These are phyloP conservation scores for Diaporthe batatas DNA, from an alignment of 2,329 filamentous ascomycete genomes.

Conservation along the genomic window DNA sequence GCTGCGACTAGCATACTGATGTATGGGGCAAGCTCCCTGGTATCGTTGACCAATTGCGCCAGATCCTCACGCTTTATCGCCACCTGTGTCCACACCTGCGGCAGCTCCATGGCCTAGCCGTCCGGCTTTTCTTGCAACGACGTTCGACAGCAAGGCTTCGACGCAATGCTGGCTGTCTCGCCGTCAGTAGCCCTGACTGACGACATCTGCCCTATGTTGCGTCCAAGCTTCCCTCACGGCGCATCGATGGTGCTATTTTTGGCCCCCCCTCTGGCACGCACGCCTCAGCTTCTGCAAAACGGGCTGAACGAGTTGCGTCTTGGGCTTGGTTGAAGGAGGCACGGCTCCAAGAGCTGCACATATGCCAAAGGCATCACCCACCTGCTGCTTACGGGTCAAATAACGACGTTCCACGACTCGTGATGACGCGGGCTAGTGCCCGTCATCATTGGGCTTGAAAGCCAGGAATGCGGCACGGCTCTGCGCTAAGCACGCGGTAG, in stretches of 20 bases:
- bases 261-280: slow-evolving; percentile 6
- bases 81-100: slow-evolving; percentile 4
- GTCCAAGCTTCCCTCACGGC: background rate
- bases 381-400: background rate
- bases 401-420: background rate
- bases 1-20: too few species aligned
- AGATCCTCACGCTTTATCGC: slow-evolving; percentile 1
- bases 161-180: background rate
- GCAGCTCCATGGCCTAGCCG: background rate
- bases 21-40: background rate
- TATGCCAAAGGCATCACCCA: background rate
- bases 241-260: background rate
- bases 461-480: slow-evolving; percentile 7
- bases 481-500: slow-evolving; percentile 15
- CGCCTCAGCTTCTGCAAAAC: background rate
- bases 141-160: background rate
- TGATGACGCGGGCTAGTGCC: slow-evolving; percentile 15
- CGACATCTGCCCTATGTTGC: background rate
- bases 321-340: background rate
- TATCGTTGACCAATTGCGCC: background rate
- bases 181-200: background rate
- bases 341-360: slow-evolving; percentile 6
- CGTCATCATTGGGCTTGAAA: slow-evolving; percentile 11
- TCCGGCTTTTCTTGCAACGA: slow-evolving; percentile 1
- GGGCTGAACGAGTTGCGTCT: background rate